A percentile compares a stretch with the other conserved stretches of the same genome.
phyloP scores from a whole-genome alignment of 495 filamentous ascomycete species.

The Tirmania nivea region DNA sequence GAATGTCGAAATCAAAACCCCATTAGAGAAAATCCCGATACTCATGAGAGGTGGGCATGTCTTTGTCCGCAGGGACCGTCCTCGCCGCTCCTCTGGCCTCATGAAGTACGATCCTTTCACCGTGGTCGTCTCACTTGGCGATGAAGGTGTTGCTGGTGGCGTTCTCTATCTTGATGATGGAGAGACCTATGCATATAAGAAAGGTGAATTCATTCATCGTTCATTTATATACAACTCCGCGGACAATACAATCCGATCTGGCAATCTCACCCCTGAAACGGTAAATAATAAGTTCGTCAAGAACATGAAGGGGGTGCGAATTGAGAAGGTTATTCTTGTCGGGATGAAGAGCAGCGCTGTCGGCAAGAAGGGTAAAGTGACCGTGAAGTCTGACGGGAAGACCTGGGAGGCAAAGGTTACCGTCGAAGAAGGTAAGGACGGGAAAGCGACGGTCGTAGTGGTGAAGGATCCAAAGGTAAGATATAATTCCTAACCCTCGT shows the following conservation, averaged over 20 bases:
- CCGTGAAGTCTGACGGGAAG: constrained; percentile 44
- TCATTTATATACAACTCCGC: constrained; percentile 38
- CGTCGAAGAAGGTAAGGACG: constrained; percentile 34
- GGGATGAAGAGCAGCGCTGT: constrained; percentile 46
- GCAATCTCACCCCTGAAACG: constrained; percentile 28
- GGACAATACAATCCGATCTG: constrained; percentile 31
- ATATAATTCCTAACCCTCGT: neutral
- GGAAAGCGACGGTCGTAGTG: constrained; percentile 56
- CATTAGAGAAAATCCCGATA: constrained; percentile 65
- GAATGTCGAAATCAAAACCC: constrained; percentile 48
- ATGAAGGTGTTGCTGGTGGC: constrained; percentile 43
- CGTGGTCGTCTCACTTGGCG: constrained; percentile 54
- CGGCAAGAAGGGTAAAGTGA: constrained; percentile 44
- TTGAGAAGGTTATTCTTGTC: constrained; percentile 68
- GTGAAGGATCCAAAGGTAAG: constrained; percentile 52
- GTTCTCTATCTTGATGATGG: constrained; percentile 83
- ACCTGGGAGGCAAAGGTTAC: constrained; percentile 36
- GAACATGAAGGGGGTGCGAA: constrained; percentile 47
- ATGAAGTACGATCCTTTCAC: constrained; percentile 95
- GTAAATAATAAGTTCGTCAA: constrained; percentile 45
- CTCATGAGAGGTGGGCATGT: constrained; percentile 85
- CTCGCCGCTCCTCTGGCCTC: constrained; percentile 59
- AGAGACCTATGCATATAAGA: constrained; percentile 69
- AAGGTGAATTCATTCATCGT: constrained; percentile 69
- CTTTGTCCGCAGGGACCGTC: constrained; percentile 69